phyloP scores from a whole-genome alignment of 179 eudicot genomes.

The Silene coronaria region DNA sequence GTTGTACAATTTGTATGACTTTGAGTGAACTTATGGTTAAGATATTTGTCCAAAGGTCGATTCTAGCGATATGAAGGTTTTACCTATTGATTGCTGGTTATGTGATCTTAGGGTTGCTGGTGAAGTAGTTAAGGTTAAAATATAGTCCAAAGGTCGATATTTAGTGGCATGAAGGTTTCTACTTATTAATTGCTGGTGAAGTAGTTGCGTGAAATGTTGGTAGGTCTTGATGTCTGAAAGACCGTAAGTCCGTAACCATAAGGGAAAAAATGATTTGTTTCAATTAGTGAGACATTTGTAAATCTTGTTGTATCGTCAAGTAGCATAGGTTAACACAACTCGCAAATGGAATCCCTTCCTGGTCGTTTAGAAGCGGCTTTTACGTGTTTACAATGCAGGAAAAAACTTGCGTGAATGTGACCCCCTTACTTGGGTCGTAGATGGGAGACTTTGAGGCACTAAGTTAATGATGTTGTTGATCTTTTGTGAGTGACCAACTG shows the following conservation, averaged over 20 bases:
- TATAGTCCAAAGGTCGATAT: background rate
- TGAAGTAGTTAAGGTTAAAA: background rate
- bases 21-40: background rate
- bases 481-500: background rate
- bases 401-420: background rate
- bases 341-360: background rate
- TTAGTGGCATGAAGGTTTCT: background rate
- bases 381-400: background rate
- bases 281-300: background rate
- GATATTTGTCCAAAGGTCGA: background rate
- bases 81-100: background rate
- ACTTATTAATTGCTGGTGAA: background rate
- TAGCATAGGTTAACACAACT: background rate
- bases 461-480: background rate
- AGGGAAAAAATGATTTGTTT: background rate
- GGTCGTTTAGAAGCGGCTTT: background rate
- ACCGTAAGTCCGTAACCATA: background rate
- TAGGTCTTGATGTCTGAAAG: background rate
- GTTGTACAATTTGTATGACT: background rate
- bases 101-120: slow-evolving; percentile 1
- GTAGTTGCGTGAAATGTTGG: background rate
- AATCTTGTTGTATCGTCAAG: background rate
- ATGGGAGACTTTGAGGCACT: background rate
- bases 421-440: background rate
- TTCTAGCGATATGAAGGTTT: background rate